Conservation (phyloP, 129 eudicot species). For the Silybum marianum region DNA sequence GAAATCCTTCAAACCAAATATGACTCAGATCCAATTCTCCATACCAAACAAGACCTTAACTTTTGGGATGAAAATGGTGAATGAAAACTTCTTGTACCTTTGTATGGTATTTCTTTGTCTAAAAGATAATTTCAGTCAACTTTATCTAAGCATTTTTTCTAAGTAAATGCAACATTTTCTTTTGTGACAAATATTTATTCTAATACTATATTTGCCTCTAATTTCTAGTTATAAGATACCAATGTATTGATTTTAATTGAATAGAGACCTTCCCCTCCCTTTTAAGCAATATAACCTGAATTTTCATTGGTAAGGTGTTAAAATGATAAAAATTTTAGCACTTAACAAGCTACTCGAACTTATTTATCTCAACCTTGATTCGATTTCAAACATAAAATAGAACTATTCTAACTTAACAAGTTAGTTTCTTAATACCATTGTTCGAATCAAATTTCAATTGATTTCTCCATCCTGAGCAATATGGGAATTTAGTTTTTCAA, state of each 20-base stretch:
- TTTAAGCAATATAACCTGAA: not conserved
- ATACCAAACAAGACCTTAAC: too few species aligned
- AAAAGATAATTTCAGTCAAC: not conserved
- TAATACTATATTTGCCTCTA: not conserved
- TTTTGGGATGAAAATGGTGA: too few species aligned
- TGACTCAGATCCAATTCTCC: too few species aligned
- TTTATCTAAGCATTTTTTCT: too few species aligned
- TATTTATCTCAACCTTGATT: not conserved
- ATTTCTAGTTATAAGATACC: not conserved
- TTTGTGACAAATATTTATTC: not conserved
- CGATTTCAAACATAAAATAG: not conserved
- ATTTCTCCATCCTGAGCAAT: too few species aligned
- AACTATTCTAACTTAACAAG: not conserved
- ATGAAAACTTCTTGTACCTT: not conserved
- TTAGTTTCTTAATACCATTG: too few species aligned
- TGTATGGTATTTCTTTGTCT: too few species aligned
- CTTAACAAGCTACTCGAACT: not conserved
- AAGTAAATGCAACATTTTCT: not conserved
- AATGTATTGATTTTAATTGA: not conserved
- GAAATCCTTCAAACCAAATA: too few species aligned
- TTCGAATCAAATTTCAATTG: not conserved
- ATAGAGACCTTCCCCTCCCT: not conserved
- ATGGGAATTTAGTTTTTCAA: not conserved
- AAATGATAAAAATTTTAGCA: too few species aligned
- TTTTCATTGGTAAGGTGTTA: not conserved